Evolutionary conservation across 768 basidiomycete species (phyloP).

Genomic region (Termitomyces sp.): DNA sequence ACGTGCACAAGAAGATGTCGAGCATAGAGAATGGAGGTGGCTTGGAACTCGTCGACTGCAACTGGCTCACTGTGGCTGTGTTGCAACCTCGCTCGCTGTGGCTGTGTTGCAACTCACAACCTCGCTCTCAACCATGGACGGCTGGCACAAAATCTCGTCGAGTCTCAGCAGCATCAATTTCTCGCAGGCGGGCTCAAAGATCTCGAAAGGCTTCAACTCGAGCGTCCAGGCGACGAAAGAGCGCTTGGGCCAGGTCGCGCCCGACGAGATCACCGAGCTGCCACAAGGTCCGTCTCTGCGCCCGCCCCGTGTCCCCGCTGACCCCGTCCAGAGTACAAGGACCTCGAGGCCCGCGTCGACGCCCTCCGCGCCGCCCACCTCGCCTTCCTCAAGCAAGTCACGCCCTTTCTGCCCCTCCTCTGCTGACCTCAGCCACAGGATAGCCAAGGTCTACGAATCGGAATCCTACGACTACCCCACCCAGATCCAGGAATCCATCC

Average conservation of each 20-base stretch:
- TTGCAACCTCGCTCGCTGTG: too few relatives aligned
- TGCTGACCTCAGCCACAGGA: constrained; percentile 35
- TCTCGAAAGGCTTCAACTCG: constrained; percentile 76
- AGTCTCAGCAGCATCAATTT: constrained; percentile 63
- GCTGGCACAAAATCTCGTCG: constrained; percentile 67
- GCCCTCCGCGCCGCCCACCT: constrained; percentile 79
- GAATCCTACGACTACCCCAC: constrained; percentile 90
- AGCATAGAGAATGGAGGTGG: not conserved
- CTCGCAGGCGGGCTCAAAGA: constrained; percentile 66
- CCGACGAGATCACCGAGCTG: constrained; percentile 93
- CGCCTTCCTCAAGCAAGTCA: constrained; percentile 69
- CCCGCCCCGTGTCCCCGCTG: not conserved
- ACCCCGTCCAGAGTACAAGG: constrained; percentile 75
- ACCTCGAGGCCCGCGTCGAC: constrained; percentile 93
- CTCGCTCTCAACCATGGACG: constrained; percentile 28
- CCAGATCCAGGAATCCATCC: constrained; percentile 78
- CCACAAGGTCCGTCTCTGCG: constrained; percentile 59
- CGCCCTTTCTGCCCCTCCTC: too few relatives aligned
- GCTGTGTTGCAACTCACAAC: not conserved
- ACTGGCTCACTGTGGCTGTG: too few relatives aligned
- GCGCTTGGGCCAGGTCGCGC: constrained; percentile 80
- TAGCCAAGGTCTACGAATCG: constrained; percentile 82
- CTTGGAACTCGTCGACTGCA: too few relatives aligned
- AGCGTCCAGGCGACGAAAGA: constrained; percentile 86
- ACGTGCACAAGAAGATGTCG: not conserved